A percentile compares a stretch with the other conserved stretches of the same genome.
phyloP scores from a whole-genome alignment of 441 rosid genomes.

The Breynia disticha region DNA sequence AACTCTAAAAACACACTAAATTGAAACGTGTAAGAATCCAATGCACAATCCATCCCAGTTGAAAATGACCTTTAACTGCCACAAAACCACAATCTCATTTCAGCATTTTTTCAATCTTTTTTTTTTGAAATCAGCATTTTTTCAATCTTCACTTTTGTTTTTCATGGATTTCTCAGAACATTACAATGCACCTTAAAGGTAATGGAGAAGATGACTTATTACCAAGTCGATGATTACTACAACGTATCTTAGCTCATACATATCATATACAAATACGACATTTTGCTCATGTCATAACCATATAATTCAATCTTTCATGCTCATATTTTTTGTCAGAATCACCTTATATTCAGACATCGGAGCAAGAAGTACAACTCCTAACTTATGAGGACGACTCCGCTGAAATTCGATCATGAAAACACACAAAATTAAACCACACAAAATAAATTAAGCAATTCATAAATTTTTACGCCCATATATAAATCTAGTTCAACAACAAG shows the following conservation, averaged over 20 bases:
- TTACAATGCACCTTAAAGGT: too few relatives aligned
- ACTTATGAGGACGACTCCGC: too few relatives aligned
- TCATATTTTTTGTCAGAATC: too few relatives aligned
- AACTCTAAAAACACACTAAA: not conserved
- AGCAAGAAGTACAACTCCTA: too few relatives aligned
- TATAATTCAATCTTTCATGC: too few relatives aligned
- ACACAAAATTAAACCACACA: too few relatives aligned
- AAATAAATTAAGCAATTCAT: conserved; percentile 5
- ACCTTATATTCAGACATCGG: too few relatives aligned
- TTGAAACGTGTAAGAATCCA: conserved; percentile 23
- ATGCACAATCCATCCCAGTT: conserved; percentile 17
- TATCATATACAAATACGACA: too few relatives aligned
- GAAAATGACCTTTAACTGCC: conserved; percentile 29
- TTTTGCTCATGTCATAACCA: conserved; percentile 17
- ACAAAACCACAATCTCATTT: conserved; percentile 6
- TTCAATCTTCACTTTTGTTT: not conserved
- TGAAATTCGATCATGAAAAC: too few relatives aligned
- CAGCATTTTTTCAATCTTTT: conserved; percentile 7
- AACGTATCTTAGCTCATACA: too few relatives aligned
- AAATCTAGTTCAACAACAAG: conserved; percentile 10
- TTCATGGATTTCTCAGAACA: not conserved
- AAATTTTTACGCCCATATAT: conserved; percentile 15
- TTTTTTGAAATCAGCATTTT: not conserved
- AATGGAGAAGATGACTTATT: not conserved
- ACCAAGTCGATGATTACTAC: too few relatives aligned